Evolutionary conservation across 345 rosid genomes (phyloP).

Genomic region (Camelina sativa): DNA sequence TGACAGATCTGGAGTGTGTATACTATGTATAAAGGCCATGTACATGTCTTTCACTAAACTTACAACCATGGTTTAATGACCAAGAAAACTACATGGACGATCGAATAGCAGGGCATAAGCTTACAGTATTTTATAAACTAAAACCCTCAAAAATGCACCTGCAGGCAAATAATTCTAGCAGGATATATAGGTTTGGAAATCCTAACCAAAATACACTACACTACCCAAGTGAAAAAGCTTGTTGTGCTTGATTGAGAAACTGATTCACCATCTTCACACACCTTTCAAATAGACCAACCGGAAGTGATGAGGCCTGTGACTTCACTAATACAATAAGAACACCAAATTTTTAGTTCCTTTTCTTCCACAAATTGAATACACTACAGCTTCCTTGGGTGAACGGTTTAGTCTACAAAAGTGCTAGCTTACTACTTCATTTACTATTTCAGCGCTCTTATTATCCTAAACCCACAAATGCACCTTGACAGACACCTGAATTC

Average conservation of each 20-base stretch:
- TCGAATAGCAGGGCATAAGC: conserved; percentile 29
- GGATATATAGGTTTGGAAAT: conserved; percentile 2
- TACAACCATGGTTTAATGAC: conserved; percentile 12
- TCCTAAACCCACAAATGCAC: background rate
- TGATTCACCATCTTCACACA: conserved; percentile 1
- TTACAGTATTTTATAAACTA: conserved; percentile 4
- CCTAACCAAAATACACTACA: conserved; percentile 25
- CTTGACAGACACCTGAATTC: conserved; percentile 3
- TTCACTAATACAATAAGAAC: conserved; percentile 5
- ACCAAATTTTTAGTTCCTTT: conserved; percentile 5
- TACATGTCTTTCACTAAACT: conserved; percentile 21
- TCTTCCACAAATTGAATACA: conserved; percentile 5
- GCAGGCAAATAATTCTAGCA: conserved; percentile 16
- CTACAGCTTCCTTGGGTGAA: conserved; percentile 15
- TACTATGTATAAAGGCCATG: conserved; percentile 10
- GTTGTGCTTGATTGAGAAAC: conserved; percentile 17
- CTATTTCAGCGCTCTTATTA: background rate
- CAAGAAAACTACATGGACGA: conserved; percentile 23
- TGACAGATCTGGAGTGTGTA: conserved; percentile 18
- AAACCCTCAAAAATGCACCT: background rate
- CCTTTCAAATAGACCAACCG: conserved; percentile 8
- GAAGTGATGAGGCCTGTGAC: conserved; percentile 1
- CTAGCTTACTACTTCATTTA: background rate
- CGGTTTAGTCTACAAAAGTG: conserved; percentile 10
- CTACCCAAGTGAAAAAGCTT: conserved; percentile 2